These are phyloP conservation scores for Serendipita vermifera DNA, from an alignment of 768 basidiomycete species.

Conservation along the genomic window DNA sequence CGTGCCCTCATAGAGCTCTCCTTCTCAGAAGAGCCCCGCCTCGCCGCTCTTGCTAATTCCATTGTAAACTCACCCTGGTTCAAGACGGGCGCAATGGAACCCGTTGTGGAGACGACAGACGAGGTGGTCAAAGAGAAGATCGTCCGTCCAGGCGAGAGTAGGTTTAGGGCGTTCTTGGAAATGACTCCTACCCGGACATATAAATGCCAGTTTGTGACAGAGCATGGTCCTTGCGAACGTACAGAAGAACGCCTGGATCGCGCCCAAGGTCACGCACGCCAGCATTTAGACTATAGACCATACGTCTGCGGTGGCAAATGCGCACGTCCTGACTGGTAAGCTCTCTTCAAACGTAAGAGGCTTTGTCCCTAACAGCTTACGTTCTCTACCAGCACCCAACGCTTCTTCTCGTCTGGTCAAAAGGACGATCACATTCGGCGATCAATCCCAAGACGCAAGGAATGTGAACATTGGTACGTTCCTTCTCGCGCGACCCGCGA, in stretches of 20 bases:
- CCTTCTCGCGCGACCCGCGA: not conserved
- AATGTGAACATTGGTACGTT: slow-evolving; percentile 3
- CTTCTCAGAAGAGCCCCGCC: not conserved
- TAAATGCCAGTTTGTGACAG: slow-evolving; percentile 4
- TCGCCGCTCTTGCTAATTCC: not conserved
- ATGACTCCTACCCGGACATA: not conserved
- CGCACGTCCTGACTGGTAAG: not conserved
- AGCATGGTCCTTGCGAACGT: not conserved
- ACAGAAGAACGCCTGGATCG: slow-evolving; percentile 7
- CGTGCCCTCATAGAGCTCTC: not conserved
- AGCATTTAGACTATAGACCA: slow-evolving; percentile 7
- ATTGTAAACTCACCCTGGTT: not conserved
- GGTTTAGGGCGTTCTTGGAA: slow-evolving; percentile 1
- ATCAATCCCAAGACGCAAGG: not conserved
- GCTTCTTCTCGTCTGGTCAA: slow-evolving; percentile 8
- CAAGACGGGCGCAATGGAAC: not conserved
- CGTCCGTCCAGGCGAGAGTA: not conserved
- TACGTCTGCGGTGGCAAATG: slow-evolving; percentile 9
- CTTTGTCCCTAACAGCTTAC: too few species aligned
- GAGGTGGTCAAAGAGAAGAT: slow-evolving; percentile 2
- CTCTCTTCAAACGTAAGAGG: too few species aligned
- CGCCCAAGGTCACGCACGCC: slow-evolving; percentile 5
- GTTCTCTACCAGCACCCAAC: too few species aligned
- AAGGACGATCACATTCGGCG: slow-evolving; percentile 7
- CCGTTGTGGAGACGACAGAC: not conserved